Evolutionary conservation across 2,329 filamentous ascomycete genomes (phyloP).

Genomic region (Penicillium brevicompactum): DNA sequence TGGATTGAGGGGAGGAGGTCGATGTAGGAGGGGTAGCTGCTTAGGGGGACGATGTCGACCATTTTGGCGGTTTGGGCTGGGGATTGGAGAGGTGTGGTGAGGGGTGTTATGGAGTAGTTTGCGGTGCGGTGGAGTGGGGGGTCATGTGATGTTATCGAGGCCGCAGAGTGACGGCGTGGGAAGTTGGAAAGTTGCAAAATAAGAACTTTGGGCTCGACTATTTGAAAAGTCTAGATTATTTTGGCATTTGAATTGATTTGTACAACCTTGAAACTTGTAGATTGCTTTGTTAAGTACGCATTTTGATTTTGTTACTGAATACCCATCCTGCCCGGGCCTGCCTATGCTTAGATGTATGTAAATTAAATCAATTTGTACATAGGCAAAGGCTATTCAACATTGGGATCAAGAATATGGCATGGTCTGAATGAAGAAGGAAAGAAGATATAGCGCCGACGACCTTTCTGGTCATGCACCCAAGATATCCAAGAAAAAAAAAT

Average conservation of each 20-base stretch:
- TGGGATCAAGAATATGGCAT: background rate
- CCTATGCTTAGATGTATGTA: background rate
- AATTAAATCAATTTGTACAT: background rate
- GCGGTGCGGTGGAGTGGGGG: slow-evolving; percentile 3
- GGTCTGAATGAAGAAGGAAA: background rate
- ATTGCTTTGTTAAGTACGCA: too few species aligned
- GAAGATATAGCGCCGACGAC: slow-evolving; percentile 8
- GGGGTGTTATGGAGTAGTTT: background rate
- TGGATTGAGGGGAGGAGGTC: slow-evolving; percentile 85
- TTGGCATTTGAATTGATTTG: too few species aligned
- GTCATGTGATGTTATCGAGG: slow-evolving; percentile 9
- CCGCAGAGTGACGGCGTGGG: background rate
- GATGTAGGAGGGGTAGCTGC: slow-evolving; percentile 65
- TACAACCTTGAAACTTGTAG: too few species aligned
- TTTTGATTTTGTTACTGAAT: too few species aligned
- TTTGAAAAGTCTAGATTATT: too few species aligned
- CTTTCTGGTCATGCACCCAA: slow-evolving; percentile 8
- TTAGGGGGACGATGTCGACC: slow-evolving; percentile 53
- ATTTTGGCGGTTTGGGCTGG: slow-evolving; percentile 33
- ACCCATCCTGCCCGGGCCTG: too few species aligned
- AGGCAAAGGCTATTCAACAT: background rate
- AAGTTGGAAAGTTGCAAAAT: background rate
- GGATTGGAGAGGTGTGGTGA: background rate
- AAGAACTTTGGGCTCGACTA: too few species aligned
- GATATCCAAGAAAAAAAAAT: background rate